These are phyloP conservation scores for Penicillium lividum DNA, from an alignment of 495 filamentous ascomycete genomes.

Conservation along the genomic window DNA sequence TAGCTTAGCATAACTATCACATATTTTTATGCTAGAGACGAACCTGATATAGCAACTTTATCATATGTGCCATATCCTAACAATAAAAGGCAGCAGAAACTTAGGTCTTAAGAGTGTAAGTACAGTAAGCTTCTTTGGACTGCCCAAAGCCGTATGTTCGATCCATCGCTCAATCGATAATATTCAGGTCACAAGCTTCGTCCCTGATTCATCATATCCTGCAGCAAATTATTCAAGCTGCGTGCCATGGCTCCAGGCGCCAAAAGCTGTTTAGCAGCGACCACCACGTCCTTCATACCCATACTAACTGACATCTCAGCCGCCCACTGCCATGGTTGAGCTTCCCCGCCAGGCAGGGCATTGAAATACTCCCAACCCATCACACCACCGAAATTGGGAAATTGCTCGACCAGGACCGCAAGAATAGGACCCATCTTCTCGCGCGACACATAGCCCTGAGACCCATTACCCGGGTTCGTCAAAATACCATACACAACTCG, in stretches of 20 bases:
- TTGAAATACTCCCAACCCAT: constrained; percentile 93
- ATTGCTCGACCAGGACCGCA: constrained; percentile 48
- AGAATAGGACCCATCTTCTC: constrained; percentile 49
- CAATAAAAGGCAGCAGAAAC: no score
- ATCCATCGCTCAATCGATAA: background rate
- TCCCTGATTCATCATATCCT: constrained; percentile 35
- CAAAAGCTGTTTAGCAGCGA: constrained; percentile 33
- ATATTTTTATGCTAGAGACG: background rate
- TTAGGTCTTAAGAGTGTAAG: no score
- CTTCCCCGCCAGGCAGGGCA: constrained; percentile 55
- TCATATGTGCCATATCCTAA: no score
- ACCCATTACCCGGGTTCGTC: constrained; percentile 68
- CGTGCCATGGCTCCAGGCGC: constrained; percentile 30
- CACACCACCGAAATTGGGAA: constrained; percentile 71
- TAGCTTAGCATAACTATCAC: background rate
- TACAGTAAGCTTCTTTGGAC: no score
- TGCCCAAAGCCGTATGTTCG: no score
- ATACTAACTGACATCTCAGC: constrained; percentile 55
- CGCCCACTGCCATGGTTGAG: constrained; percentile 72
- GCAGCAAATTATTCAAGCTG: constrained; percentile 33
- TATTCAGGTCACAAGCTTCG: constrained; percentile 7
- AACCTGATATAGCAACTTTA: no score
- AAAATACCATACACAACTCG: constrained; percentile 73
- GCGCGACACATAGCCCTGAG: constrained; percentile 54
- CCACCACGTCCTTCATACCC: constrained; percentile 45